Evolutionary conservation across 257 asterid species (phyloP), one percentile per base, ranked within the genome.

Genomic region (Oldenlandia corymbosa): DNA sequence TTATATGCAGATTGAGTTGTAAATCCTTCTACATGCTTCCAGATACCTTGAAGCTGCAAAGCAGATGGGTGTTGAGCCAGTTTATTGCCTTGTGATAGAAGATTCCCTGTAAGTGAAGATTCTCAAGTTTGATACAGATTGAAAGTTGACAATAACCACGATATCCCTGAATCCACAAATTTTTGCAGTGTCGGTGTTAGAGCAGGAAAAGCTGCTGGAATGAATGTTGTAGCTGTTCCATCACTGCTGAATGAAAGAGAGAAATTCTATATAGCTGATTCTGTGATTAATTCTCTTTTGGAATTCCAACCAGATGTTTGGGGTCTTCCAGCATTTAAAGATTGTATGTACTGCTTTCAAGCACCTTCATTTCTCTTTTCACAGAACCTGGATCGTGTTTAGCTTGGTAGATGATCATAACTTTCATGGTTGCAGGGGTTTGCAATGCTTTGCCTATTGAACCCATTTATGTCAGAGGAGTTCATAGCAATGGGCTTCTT

Each of bases 21-120:
- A 1, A 75, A 63, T 57, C 23, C 51, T 53, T 68, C 46, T 32
- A 62, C 56, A 70, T 48, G 57, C 64, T 64, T 60, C 64, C 81
- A 91, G 98, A 77, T 91, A 81, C 79, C 78, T 86, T 62, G 98
- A 91, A 84, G 98, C 96, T 75, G 96, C 98, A 52, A 83, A 75
- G n/a, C 73, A 76, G 62, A 83, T 91, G 90, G 87, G 79, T 73
- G 81, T 79, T 45, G 84, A 84, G 78, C 69, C 92, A 62, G 66
- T 66, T 53, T 59, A 78, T 63, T 86, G 98, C 75, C 94, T 91
- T 30, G 98, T 91, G 72, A 86, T 91, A 20, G 98, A 88, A 75
- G 96, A 91, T 75, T 91, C 96, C 43, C 46, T 83, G 98, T 91
- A 72, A 84, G 96, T 73, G 23, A 23, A 28, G 46, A 67, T 14